Conservation (phyloP, 441 rosid species). For the Dalechampia spathulata region DNA sequence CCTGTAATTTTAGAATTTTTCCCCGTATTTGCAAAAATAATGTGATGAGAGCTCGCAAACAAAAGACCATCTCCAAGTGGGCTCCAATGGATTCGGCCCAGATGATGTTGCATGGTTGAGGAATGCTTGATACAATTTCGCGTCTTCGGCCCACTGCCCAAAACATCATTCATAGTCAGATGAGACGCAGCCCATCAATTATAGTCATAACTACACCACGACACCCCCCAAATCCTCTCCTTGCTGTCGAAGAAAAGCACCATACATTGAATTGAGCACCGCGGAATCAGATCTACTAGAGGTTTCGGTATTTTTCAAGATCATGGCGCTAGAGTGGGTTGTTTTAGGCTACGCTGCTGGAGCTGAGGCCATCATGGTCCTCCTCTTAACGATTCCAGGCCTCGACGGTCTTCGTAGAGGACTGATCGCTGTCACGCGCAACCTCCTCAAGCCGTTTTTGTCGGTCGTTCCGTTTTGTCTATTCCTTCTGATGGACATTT, state of each 20-base stretch:
- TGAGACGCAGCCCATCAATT: too few species aligned
- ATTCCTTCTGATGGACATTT: conserved; percentile 83
- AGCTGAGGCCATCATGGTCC: conserved; percentile 90
- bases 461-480: conserved; percentile 91
- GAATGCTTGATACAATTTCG: too few species aligned
- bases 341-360: conserved; percentile 86
- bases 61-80: too few species aligned
- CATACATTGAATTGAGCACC: not conserved
- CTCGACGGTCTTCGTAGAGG: conserved; percentile 79
- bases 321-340: conserved; percentile 96
- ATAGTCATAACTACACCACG: too few species aligned
- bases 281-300: conserved; percentile 12
- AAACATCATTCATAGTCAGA: too few species aligned
- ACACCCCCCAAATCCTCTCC: not conserved
- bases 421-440: conserved; percentile 73
- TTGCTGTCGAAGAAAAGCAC: conserved; percentile 5
- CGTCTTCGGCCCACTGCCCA: too few species aligned
- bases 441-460: conserved; percentile 79
- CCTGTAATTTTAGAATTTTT: too few species aligned
- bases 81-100: too few species aligned
- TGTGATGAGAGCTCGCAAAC: too few species aligned
- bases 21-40: too few species aligned
- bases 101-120: too few species aligned
- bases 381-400: conserved; percentile 78
- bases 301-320: not conserved